phyloP scores from a whole-genome alignment of 2,329 filamentous ascomycete genomes.

The Phyllosticta citrichinensis region DNA sequence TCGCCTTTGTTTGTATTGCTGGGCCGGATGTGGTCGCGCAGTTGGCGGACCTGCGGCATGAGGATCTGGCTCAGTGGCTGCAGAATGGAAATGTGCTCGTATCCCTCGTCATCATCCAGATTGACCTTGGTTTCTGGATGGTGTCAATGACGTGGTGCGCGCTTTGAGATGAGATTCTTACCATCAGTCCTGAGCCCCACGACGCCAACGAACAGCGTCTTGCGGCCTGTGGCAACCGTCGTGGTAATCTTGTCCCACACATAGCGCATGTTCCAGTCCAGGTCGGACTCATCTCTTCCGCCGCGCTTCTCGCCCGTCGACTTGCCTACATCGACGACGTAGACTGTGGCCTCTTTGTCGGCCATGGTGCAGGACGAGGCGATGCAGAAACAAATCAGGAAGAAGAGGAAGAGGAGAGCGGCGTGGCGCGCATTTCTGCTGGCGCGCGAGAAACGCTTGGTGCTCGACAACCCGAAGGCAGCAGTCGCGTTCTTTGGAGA shows the following conservation, averaged over 20 bases:
- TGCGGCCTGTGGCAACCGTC: slow-evolving; percentile 59
- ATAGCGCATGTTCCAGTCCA: slow-evolving; percentile 85
- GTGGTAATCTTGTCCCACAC: slow-evolving; percentile 87
- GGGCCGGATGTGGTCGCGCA: slow-evolving; percentile 55
- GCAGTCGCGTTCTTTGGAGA: slow-evolving; percentile 1
- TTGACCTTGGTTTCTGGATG: slow-evolving; percentile 53
- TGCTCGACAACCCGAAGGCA: background rate
- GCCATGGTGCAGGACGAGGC: slow-evolving; percentile 50
- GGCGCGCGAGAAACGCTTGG: background rate
- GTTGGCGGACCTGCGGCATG: slow-evolving; percentile 57
- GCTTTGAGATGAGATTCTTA: slow-evolving; percentile 16
- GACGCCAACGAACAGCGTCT: slow-evolving; percentile 67
- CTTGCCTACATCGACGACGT: slow-evolving; percentile 76
- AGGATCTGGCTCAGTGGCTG: slow-evolving; percentile 51
- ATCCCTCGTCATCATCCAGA: slow-evolving; percentile 57
- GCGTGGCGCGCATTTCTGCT: background rate
- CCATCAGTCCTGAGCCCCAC: slow-evolving; percentile 72
- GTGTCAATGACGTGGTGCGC: background rate
- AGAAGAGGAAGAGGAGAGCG: background rate
- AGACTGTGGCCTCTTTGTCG: slow-evolving; percentile 85
- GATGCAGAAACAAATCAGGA: background rate
- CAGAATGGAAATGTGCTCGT: slow-evolving; percentile 71
- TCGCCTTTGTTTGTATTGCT: slow-evolving; percentile 65
- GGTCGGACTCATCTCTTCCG: slow-evolving; percentile 65
- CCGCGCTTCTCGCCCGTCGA: slow-evolving; percentile 69